These are phyloP conservation scores for Aspergillus wentii DNA, from an alignment of 495 filamentous ascomycete species.

Conservation along the genomic window DNA sequence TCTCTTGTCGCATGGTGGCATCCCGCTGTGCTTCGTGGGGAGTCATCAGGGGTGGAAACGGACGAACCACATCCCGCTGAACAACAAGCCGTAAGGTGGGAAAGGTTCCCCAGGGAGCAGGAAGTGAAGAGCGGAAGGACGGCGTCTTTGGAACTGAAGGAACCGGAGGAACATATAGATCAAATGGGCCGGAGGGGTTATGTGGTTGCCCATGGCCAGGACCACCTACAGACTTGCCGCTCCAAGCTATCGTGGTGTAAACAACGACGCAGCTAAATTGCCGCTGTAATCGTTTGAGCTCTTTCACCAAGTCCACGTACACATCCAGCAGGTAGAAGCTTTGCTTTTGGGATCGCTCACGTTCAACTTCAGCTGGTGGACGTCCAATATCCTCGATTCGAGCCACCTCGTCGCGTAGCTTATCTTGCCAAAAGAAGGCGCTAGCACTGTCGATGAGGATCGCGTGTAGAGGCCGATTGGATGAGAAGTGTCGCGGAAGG, in stretches of 20 bases:
- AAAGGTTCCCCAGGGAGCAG: conserved; percentile 42
- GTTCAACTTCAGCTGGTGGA: conserved; percentile 24
- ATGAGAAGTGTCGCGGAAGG: conserved; percentile 40
- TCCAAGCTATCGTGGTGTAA: conserved; percentile 27
- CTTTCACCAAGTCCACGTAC: conserved; percentile 26
- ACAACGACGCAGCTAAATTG: conserved; percentile 38
- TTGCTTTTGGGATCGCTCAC: conserved; percentile 19
- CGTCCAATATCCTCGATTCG: conserved; percentile 35
- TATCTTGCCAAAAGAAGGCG: conserved; percentile 56
- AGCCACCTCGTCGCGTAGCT: conserved; percentile 42
- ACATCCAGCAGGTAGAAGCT: conserved; percentile 31
- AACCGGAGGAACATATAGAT: conserved; percentile 17
- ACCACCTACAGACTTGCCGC: conserved; percentile 7
- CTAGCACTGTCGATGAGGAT: conserved; percentile 50
- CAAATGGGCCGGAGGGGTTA: conserved; percentile 8
- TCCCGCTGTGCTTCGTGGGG: conserved; percentile 51
- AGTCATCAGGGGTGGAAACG: conserved; percentile 51
- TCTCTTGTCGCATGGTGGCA: conserved; percentile 37
- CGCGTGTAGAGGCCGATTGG: conserved; percentile 38
- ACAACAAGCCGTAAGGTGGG: conserved; percentile 44
- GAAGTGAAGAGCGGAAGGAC: conserved; percentile 37
- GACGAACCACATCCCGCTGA: conserved; percentile 35
- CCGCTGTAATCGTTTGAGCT: conserved; percentile 30
- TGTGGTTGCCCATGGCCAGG: neutral
- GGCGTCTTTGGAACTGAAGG: conserved; percentile 32